phyloP scores from a whole-genome alignment of 2,329 filamentous ascomycete species.

The Myriosclerotinia scirpicola region DNA sequence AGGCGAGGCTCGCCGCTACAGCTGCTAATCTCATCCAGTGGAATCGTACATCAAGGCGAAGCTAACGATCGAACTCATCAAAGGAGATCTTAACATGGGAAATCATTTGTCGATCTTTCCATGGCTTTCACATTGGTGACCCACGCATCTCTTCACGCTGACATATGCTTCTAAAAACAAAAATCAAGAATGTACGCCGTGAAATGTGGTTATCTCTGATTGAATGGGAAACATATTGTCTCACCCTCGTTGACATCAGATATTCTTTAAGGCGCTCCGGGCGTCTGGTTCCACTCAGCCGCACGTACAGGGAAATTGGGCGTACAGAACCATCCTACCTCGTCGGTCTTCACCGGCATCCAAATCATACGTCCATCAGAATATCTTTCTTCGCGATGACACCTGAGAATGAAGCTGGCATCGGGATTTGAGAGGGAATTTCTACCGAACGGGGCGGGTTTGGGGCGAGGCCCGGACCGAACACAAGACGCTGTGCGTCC shows the following conservation, averaged over 20 bases:
- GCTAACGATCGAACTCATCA: slow-evolving; percentile 3
- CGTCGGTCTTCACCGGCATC: background rate
- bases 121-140: slow-evolving; percentile 7
- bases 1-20: background rate
- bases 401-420: background rate
- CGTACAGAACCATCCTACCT: background rate
- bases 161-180: background rate
- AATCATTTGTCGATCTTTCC: slow-evolving; percentile 3
- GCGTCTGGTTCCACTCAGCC: slow-evolving; percentile 10
- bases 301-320: background rate
- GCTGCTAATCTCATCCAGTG: slow-evolving; percentile 2
- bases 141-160: slow-evolving; percentile 11
- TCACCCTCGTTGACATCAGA: slow-evolving; percentile 3
- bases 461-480: background rate
- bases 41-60: background rate
- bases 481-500: background rate
- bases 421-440: background rate
- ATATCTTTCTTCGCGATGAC: background rate
- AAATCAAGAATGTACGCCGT: background rate
- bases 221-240: slow-evolving; percentile 1
- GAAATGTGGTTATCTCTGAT: slow-evolving; percentile 20
- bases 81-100: background rate
- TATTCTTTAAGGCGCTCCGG: slow-evolving; percentile 4
- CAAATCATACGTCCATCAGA: background rate
- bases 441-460: background rate